Evolutionary conservation across 208 protist species (phyloP).

Genomic region (Leishmania mexicana): DNA sequence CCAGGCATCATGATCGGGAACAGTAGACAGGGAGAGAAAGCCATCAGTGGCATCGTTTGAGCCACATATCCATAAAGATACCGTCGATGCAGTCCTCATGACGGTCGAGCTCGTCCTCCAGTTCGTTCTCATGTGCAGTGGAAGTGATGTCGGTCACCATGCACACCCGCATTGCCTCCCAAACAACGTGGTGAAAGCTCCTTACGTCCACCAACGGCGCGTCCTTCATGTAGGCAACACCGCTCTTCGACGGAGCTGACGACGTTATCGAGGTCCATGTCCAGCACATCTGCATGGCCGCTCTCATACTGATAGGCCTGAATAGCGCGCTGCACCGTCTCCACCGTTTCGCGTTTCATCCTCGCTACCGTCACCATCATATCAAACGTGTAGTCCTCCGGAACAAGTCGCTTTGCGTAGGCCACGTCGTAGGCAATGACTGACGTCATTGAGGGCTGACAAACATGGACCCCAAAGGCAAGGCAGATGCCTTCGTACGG

Average conservation of each 20-base stretch:
- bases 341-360: constrained; percentile 20
- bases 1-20: not conserved
- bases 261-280: constrained; percentile 20
- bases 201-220: constrained; percentile 16
- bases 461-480: constrained; percentile 18
- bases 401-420: constrained; percentile 16
- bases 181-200: constrained; percentile 15
- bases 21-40: not conserved
- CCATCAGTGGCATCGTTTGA: not conserved
- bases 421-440: constrained; percentile 16
- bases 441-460: not conserved
- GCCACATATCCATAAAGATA: constrained; percentile 6
- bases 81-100: constrained; percentile 1
- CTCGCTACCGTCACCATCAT: constrained; percentile 13
- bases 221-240: constrained; percentile 27
- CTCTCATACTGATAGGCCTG: constrained; percentile 23
- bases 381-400: constrained; percentile 23
- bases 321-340: constrained; percentile 20
- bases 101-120: constrained; percentile 9
- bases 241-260: constrained; percentile 20
- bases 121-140: constrained; percentile 5
- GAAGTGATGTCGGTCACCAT: constrained; percentile 5
- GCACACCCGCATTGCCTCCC: constrained; percentile 18
- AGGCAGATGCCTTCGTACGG: constrained; percentile 19
- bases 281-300: constrained; percentile 1